phyloP scores from a whole-genome alignment of 805 yeast species.

The Ogataea degrootiae region DNA sequence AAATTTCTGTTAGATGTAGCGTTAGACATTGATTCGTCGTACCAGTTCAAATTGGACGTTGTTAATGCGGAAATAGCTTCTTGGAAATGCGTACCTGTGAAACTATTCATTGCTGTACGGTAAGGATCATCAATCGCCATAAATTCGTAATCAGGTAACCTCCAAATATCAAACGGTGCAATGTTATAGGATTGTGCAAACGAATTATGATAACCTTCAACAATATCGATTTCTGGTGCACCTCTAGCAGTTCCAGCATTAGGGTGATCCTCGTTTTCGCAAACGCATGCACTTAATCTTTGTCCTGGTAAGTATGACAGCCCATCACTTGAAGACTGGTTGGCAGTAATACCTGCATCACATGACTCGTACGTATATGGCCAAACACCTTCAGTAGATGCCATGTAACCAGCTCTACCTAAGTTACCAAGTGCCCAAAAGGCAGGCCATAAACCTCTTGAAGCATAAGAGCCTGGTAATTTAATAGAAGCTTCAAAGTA shows the following conservation, averaged over 20 bases:
- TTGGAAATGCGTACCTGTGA: constrained; percentile 36
- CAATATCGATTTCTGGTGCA: constrained; percentile 82
- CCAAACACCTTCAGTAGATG: constrained; percentile 83
- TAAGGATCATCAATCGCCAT: constrained; percentile 26
- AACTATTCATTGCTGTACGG: constrained; percentile 33
- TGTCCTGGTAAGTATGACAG: constrained; percentile 77
- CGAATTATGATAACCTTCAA: constrained; percentile 50
- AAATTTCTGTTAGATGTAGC: constrained; percentile 14
- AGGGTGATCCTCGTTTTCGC: constrained; percentile 74
- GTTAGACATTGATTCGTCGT: constrained; percentile 15
- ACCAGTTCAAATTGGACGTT: constrained; percentile 35
- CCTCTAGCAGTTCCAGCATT: constrained; percentile 78
- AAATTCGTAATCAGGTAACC: constrained; percentile 36
- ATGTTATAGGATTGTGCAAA: constrained; percentile 36
- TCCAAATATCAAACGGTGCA: constrained; percentile 43
- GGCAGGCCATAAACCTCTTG: constrained; percentile 86
- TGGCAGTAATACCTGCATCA: constrained; percentile 85
- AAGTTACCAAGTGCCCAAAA: constrained; percentile 83
- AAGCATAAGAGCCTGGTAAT: constrained; percentile 66
- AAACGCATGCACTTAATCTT: constrained; percentile 63
- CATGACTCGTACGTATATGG: constrained; percentile 76
- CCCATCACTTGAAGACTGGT: constrained; percentile 79
- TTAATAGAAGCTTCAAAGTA: constrained; percentile 62
- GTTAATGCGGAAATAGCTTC: constrained; percentile 37
- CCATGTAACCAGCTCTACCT: constrained; percentile 77